Percentiles rank a stretch among this genome's conserved stretches.
Evolutionary conservation across 1,284 basidiomycete species (phyloP).

Genomic region (Vanrija sp.): DNA sequence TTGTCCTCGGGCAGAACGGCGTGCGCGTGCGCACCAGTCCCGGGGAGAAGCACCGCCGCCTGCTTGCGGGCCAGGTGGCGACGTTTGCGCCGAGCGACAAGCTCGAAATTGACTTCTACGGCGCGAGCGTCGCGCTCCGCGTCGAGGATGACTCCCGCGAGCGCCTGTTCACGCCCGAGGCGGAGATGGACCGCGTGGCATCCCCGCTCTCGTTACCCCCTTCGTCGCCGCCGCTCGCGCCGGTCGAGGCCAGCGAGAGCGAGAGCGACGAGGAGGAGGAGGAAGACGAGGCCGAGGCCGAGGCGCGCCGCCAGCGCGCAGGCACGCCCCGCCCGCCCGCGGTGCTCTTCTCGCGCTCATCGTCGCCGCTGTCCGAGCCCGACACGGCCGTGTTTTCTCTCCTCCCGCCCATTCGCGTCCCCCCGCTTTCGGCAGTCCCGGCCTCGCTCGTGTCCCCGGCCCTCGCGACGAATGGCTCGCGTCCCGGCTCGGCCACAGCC

Average conservation of each 20-base stretch:
- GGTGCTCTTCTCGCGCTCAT: background rate
- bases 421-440: too few species aligned
- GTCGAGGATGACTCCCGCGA: conserved; percentile 7
- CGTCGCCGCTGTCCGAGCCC: conserved; percentile 12
- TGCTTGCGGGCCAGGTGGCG: conserved; percentile 7
- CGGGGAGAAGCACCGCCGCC: conserved; percentile 1
- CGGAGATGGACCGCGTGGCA: background rate
- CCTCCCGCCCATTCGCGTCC: too few species aligned
- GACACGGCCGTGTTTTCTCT: background rate
- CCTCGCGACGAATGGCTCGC: too few species aligned
- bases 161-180: conserved; percentile 9
- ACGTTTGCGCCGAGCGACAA: conserved; percentile 3
- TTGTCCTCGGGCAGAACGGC: conserved; percentile 49
- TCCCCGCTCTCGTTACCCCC: conserved; percentile 17
- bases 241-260: background rate
- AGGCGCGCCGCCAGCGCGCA: background rate
- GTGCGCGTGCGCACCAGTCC: conserved; percentile 22
- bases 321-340: background rate
- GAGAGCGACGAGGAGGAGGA: conserved; percentile 11
- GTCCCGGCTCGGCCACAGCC: too few species aligned
- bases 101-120: conserved; percentile 43
- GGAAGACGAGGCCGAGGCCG: conserved; percentile 7
- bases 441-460: too few species aligned
- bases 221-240: conserved; percentile 12
- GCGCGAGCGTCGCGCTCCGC: conserved; percentile 24